phyloP scores from a whole-genome alignment of 2,329 filamentous ascomycete genomes.

The Nothopassalora personata region DNA sequence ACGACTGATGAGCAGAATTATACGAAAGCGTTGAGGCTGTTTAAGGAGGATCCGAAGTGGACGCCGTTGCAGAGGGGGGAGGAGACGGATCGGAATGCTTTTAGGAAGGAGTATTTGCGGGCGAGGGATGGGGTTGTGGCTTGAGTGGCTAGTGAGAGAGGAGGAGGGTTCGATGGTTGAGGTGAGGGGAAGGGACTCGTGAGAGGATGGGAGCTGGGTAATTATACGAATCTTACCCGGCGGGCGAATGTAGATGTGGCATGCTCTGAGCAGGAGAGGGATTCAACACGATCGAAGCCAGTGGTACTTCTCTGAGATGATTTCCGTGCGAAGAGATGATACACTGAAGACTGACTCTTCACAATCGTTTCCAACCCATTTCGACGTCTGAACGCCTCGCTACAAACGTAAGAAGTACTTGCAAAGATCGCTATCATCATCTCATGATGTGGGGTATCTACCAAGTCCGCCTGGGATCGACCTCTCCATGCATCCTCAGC shows the following conservation, averaged over 20 bases:
- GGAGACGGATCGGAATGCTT: slow-evolving; percentile 73
- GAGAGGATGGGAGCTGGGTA: too few relatives aligned
- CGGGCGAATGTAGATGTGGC: too few relatives aligned
- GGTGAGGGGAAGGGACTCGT: too few relatives aligned
- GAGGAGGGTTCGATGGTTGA: not conserved
- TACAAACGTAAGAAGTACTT: not conserved
- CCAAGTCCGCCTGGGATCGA: not conserved
- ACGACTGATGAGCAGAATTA: slow-evolving; percentile 91
- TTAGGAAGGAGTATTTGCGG: slow-evolving; percentile 70
- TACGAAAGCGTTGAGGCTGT: slow-evolving; percentile 90
- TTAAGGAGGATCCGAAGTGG: slow-evolving; percentile 99
- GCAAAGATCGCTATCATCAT: not conserved
- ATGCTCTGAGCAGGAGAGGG: too few relatives aligned
- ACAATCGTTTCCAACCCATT: too few relatives aligned
- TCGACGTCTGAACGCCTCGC: not conserved
- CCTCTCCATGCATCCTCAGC: slow-evolving; percentile 22
- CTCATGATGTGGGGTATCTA: not conserved
- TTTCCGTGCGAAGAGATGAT: too few relatives aligned
- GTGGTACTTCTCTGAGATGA: too few relatives aligned
- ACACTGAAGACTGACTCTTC: too few relatives aligned
- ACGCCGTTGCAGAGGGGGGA: slow-evolving; percentile 77
- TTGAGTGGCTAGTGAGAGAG: not conserved
- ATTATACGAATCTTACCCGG: too few relatives aligned
- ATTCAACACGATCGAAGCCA: too few relatives aligned
- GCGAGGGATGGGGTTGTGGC: slow-evolving; percentile 14